phyloP scores from a whole-genome alignment of 1,139 yeast genomes.

The Pneumocystis sp. region DNA sequence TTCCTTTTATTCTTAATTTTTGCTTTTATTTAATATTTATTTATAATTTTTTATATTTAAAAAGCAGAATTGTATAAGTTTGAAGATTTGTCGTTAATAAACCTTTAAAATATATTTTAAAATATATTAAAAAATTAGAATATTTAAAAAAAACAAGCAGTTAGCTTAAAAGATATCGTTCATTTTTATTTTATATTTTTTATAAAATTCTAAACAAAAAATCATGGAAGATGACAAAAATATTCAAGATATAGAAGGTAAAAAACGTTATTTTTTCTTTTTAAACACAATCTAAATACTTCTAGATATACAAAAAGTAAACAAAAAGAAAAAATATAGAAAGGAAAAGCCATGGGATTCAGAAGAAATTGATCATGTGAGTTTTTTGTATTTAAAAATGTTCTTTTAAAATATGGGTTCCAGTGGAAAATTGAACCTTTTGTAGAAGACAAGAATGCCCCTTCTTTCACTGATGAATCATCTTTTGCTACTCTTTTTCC shows the following conservation, averaged over 20 bases:
- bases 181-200: not conserved
- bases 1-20: too few species aligned
- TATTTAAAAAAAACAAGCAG: not conserved
- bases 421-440: conserved; percentile 82
- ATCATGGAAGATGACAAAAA: not conserved
- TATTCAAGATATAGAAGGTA: not conserved
- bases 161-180: too few species aligned
- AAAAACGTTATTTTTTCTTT: not conserved
- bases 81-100: too few species aligned
- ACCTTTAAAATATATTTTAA: too few species aligned
- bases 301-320: not conserved
- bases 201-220: not conserved
- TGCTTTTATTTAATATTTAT: too few species aligned
- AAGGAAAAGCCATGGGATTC: conserved; percentile 43
- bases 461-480: conserved; percentile 80
- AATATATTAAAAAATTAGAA: not conserved
- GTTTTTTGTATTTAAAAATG: not conserved
- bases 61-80: too few species aligned
- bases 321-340: conserved; percentile 9
- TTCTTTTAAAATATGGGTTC: conserved; percentile 18
- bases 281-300: not conserved
- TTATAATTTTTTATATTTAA: too few species aligned
- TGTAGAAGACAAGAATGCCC: conserved; percentile 72
- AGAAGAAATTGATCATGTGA: conserved; percentile 53
- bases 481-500: conserved; percentile 92